A percentile compares a stretch with the other conserved stretches of the same genome.
phyloP scores from a whole-genome alignment of 441 rosid genomes.

The Omphalea diandra region DNA sequence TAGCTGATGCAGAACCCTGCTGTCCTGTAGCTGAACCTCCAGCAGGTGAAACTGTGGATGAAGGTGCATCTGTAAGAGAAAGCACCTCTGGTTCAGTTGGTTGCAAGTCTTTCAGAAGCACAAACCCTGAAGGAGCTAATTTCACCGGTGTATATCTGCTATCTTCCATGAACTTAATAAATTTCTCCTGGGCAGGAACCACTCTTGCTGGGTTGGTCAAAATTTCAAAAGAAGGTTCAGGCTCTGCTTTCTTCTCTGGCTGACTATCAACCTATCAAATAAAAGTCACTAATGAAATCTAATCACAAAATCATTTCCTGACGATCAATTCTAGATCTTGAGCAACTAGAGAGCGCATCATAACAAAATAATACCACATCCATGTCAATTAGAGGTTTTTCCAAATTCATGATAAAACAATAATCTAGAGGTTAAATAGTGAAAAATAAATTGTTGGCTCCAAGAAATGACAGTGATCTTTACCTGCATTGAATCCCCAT shows the following conservation, averaged over 20 bases:
- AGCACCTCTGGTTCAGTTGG: slow-evolving; percentile 82
- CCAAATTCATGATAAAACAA: too few species aligned
- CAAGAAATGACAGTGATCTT: background rate
- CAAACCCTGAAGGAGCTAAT: slow-evolving; percentile 85
- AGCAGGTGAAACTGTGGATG: slow-evolving; percentile 63
- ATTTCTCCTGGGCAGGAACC: slow-evolving; percentile 88
- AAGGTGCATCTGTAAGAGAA: slow-evolving; percentile 81
- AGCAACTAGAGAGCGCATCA: background rate
- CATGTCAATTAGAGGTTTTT: too few species aligned
- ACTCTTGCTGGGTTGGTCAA: slow-evolving; percentile 95
- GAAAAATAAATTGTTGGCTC: slow-evolving; percentile 1
- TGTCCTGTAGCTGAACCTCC: slow-evolving; percentile 53
- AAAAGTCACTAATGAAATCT: background rate
- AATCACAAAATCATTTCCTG: background rate
- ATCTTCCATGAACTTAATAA: slow-evolving; percentile 71
- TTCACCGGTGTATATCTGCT: slow-evolving; percentile 91
- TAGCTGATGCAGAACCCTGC: slow-evolving; percentile 62
- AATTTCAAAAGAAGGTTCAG: slow-evolving; percentile 77
- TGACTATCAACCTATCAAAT: slow-evolving; percentile 69
- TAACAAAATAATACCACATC: too few species aligned
- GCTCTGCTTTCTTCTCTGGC: slow-evolving; percentile 79
- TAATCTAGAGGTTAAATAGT: background rate
- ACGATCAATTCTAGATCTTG: background rate
- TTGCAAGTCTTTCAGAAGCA: slow-evolving; percentile 74
- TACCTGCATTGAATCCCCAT: slow-evolving; percentile 94